Evolutionary conservation across 148 eudicot genomes (phyloP).

Genomic region (Chenopodium album): DNA sequence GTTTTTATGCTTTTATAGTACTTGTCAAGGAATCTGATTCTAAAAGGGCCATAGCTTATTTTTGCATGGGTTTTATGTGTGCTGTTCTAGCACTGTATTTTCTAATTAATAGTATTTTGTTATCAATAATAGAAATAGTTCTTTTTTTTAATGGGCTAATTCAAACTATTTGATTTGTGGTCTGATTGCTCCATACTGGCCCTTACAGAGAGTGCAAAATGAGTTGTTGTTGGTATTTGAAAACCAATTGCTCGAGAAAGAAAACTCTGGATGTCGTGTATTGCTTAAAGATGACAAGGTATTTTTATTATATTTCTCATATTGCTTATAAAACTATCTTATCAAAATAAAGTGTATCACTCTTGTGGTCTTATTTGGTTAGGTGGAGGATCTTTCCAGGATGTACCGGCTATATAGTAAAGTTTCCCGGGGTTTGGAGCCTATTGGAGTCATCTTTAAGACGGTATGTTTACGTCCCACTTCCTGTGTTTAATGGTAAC

Average conservation of each 20-base stretch:
- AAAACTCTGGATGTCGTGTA: slow-evolving; percentile 63
- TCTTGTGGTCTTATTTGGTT: neutral
- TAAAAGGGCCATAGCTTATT: neutral
- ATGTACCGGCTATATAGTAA: slow-evolving; percentile 85
- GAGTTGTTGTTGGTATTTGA: slow-evolving; percentile 50
- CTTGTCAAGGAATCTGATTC: neutral
- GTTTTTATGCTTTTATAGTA: neutral
- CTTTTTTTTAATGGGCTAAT: neutral
- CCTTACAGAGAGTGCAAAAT: slow-evolving; percentile 49
- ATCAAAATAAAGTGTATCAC: neutral
- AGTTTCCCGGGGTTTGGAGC: slow-evolving; percentile 74
- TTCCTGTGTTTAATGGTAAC: neutral
- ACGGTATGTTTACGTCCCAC: slow-evolving; percentile 41
- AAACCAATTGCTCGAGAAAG: slow-evolving; percentile 62
- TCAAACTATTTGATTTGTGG: neutral
- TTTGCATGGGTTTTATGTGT: neutral
- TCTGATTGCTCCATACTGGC: neutral
- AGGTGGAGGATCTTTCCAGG: slow-evolving; percentile 90
- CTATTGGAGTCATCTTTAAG: slow-evolving; percentile 69
- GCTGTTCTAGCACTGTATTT: neutral
- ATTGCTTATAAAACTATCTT: neutral
- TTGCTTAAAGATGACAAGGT: slow-evolving; percentile 73
- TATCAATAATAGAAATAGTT: neutral
- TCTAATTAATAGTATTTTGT: neutral
- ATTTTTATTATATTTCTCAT: neutral